Conservation (phyloP, 495 filamentous ascomycete species). For the Penicillium subrubescens region DNA sequence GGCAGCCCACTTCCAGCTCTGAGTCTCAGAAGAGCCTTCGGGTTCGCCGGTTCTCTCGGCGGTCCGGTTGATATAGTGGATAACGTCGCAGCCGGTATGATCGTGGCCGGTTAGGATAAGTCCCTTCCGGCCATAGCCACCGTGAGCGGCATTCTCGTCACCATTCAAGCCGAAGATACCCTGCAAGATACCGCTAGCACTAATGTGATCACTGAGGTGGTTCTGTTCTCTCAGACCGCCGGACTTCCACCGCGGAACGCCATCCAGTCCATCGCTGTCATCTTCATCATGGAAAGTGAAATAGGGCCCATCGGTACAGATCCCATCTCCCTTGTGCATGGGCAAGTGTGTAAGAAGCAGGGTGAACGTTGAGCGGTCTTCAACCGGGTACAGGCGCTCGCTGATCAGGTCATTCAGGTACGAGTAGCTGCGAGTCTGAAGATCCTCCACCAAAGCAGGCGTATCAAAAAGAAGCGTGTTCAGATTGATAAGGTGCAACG, state of each 20-base stretch:
- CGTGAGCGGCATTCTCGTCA: slow-evolving; percentile 47
- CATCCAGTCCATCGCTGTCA: slow-evolving; percentile 36
- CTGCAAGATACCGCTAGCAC: slow-evolving; percentile 65
- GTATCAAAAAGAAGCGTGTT: slow-evolving; percentile 92
- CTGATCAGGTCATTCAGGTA: slow-evolving; percentile 74
- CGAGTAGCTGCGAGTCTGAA: slow-evolving; percentile 71
- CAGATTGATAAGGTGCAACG: slow-evolving; percentile 76
- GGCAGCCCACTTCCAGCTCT: slow-evolving; percentile 38
- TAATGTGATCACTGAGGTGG: slow-evolving; percentile 71
- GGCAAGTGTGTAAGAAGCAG: slow-evolving; percentile 91
- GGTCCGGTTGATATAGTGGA: slow-evolving; percentile 69
- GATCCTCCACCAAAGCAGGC: slow-evolving; percentile 62
- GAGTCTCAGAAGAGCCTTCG: slow-evolving; percentile 17
- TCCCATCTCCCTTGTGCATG: slow-evolving; percentile 76
- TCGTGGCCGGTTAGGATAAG: slow-evolving; percentile 91
- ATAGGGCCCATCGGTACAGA: slow-evolving; percentile 82
- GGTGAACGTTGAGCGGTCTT: slow-evolving; percentile 68
- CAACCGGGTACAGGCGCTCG: slow-evolving; percentile 63
- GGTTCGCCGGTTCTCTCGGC: slow-evolving; percentile 20
- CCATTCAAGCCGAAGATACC: slow-evolving; percentile 78
- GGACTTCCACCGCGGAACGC: slow-evolving; percentile 36
- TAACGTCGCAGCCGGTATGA: slow-evolving; percentile 87
- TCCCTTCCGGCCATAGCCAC: slow-evolving; percentile 65
- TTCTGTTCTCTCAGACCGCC: slow-evolving; percentile 89
- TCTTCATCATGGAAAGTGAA: slow-evolving; percentile 69